Evolutionary conservation across 1,139 yeast genomes (phyloP), one percentile per base, ranked within the genome.

Genomic region (Suhomyces chickasaworum): DNA sequence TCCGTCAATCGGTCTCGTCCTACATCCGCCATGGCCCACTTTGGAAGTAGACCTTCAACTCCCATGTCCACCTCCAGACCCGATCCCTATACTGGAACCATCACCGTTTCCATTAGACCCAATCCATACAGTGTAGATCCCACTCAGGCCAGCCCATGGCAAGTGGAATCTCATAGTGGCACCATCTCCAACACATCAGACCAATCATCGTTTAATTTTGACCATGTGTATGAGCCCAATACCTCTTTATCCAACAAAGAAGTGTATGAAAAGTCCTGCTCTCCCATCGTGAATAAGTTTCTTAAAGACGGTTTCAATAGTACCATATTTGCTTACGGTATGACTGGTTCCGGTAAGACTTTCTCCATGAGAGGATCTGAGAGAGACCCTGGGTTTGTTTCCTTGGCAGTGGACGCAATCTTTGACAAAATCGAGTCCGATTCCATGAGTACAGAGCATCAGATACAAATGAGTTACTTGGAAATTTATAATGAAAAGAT

Each of bases 321-420:
- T 8, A 91, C 97, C 0, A 84, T 91, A 1, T 89, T 91, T 65
- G 96, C 97, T 2, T 89, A 90, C 60, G 96, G 97, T 41, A 88
- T 88, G 91, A 89, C 98, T 0, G 98, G 98, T 0, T 89, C 97
- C 1, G 98, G 98, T 27, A 91, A 91, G 63, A 91, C 98, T 0
- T 86, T 81, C 60, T 85, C 95, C 2, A 89, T 91, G 97, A 86
- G 86, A 53, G 97, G 97, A 29, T 71, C 77, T 10, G 72, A 68
- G 0, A 55, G 61, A 1, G 89, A 87, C 54, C 85, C 88, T 0
- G 97, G 97, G 21, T 78, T 90, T 47, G 89, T 90, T 37, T 86
- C 87, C 20, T 70, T 84, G 35, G 86, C 96, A 1, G 83, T 86
- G 4, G 75, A 77, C 49, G 84, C 86, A 44, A 77, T 90, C 6